Base-by-base conservation (phyloP, 768 basidiomycete genomes). In the Tulasnella sp. region DNA sequence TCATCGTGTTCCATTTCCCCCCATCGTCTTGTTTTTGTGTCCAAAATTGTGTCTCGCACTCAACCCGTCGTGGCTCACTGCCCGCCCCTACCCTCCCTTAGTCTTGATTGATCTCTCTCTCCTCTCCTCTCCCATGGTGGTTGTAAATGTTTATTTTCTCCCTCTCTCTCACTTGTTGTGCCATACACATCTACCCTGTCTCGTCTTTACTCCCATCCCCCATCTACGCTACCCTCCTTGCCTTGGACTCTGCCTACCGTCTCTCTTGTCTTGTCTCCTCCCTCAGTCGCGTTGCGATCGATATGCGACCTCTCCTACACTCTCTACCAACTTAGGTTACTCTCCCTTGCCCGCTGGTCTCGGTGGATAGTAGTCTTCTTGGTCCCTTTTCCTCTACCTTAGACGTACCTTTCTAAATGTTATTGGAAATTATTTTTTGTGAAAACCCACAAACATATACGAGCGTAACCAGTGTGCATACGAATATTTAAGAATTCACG, bases 301-400 rank as follows among this genome's bases (percentile, higher is more conserved):
- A 67, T 67, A 67, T 29, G 61, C 61, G 11, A 11, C 26, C 29
- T 13, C 61, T 18, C 11, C 29, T 15, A 67, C 61, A 29, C 61
- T 29, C 61, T 11, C 32, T 67, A 0, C 51, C 51, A 6, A 6
- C 23, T n/a, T 51, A 51, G 51, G 51, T 51, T 51, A 51, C 51
- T 51, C 51, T 51, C 61, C 29, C 61, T 67, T 67, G 61, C 61
- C 29, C 61, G 61, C 61, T 67, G 61, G 61, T 67, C 61, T 67
- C 61, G 61, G 32, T 29, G 61, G 61, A 67, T 67, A 67, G 61
- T 67, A 67, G 2, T 67, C 61, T 67, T 67, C 61, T 67, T 67
- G 61, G 61, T 29, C n/a, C 3, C 29, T 61, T 29, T 35, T 35
- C 61, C 32, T 67, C 6, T 67, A 35, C 11, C 3, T 35, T 67